phyloP scores from a whole-genome alignment of 108 stramenopile genomes.

The Aurantiochytrium sp. region DNA sequence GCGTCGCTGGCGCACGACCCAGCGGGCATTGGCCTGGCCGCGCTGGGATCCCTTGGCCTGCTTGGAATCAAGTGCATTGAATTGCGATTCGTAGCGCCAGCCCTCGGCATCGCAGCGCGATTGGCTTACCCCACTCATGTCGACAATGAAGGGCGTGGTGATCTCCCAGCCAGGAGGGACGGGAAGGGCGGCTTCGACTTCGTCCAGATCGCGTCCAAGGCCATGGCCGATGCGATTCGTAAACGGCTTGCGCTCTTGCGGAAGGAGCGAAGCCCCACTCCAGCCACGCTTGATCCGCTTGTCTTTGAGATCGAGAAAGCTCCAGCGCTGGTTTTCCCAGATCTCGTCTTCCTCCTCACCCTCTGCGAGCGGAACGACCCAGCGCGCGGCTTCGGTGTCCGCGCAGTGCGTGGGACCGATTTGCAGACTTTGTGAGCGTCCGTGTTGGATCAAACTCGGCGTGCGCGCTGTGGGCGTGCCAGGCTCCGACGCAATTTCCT shows the following conservation, averaged over 20 bases:
- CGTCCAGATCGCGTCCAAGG: neutral
- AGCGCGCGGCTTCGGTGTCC: neutral
- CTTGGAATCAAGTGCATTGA: slow-evolving; percentile 11
- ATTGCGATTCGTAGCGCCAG: slow-evolving; percentile 12
- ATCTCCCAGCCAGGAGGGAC: neutral
- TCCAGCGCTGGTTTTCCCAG: slow-evolving; percentile 11
- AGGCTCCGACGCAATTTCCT: neutral
- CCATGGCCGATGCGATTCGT: neutral
- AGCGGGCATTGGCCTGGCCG: slow-evolving; percentile 4
- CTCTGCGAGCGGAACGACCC: neutral
- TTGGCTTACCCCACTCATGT: neutral
- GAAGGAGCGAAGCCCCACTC: neutral
- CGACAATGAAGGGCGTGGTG: neutral
- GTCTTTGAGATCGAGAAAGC: neutral
- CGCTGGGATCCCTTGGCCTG: neutral
- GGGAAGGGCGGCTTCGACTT: neutral
- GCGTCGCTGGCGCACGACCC: neutral
- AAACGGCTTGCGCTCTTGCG: neutral
- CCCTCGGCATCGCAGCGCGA: slow-evolving; percentile 2
- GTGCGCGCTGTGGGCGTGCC: neutral
- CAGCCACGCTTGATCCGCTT: neutral
- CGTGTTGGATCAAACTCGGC: neutral
- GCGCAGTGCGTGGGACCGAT: neutral
- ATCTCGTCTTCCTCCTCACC: slow-evolving; percentile 3
- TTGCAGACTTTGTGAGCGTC: neutral